Evolutionary conservation across 495 filamentous ascomycete species (phyloP).

Genomic region (Penicillium steckii): DNA sequence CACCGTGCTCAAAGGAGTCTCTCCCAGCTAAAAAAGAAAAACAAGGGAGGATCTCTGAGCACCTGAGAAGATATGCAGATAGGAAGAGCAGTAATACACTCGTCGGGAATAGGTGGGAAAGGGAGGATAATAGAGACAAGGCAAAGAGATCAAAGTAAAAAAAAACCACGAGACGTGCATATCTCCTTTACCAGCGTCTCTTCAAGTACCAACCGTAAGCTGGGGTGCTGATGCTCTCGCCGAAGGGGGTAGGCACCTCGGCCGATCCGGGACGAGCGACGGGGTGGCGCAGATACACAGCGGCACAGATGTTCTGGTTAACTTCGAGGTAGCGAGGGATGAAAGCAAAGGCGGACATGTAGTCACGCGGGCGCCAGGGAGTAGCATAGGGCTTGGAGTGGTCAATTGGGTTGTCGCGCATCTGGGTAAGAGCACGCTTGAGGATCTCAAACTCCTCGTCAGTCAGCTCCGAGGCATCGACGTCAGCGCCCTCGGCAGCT

Average conservation of each 20-base stretch:
- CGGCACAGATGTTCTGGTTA: slow-evolving; percentile 92
- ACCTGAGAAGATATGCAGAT: slow-evolving; percentile 30
- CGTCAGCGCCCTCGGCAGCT: slow-evolving; percentile 36
- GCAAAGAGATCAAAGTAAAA: slow-evolving; percentile 9
- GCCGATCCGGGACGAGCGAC: slow-evolving; percentile 84
- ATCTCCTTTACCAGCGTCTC: slow-evolving; percentile 59
- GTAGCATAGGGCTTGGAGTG: slow-evolving; percentile 79
- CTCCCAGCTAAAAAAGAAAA: background rate
- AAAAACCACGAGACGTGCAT: slow-evolving; percentile 5
- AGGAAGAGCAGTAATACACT: slow-evolving; percentile 42
- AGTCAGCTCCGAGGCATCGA: slow-evolving; percentile 40
- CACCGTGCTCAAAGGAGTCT: slow-evolving; percentile 31
- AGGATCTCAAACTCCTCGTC: slow-evolving; percentile 42
- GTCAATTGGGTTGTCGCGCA: slow-evolving; percentile 74
- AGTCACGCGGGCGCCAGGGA: slow-evolving; percentile 85
- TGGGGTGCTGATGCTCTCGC: slow-evolving; percentile 58
- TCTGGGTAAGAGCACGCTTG: slow-evolving; percentile 49
- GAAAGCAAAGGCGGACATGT: slow-evolving; percentile 89
- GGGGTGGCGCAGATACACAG: slow-evolving; percentile 92
- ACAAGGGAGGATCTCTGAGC: slow-evolving; percentile 13
- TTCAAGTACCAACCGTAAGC: slow-evolving; percentile 94
- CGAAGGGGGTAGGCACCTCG: slow-evolving; percentile 89
- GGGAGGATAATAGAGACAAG: slow-evolving; percentile 17
- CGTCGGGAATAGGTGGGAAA: slow-evolving; percentile 16
- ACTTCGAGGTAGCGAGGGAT: slow-evolving; percentile 95